Evolutionary conservation across 1,139 yeast genomes (phyloP).

Genomic region (Diutina ranongensis): DNA sequence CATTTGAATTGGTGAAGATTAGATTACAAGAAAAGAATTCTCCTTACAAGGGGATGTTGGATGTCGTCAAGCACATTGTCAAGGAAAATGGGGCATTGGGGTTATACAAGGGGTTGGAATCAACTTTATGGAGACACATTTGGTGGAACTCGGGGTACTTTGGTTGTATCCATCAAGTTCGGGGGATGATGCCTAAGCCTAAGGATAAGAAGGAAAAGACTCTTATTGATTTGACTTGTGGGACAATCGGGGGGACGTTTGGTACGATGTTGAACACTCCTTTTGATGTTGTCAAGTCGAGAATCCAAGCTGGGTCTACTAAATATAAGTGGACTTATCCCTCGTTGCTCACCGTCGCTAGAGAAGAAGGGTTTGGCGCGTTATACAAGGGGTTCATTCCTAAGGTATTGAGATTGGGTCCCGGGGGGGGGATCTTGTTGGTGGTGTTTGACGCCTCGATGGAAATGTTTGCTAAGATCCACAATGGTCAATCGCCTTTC

Average conservation of each 20-base stretch:
- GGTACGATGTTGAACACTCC: slow-evolving; percentile 95
- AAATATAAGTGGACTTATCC: slow-evolving; percentile 93
- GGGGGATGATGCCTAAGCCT: slow-evolving; percentile 70
- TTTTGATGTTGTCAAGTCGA: slow-evolving; percentile 93
- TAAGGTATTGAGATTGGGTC: slow-evolving; percentile 93
- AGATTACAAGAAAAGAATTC: slow-evolving; percentile 84
- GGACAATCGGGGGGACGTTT: slow-evolving; percentile 92
- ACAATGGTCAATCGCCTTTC: slow-evolving; percentile 13
- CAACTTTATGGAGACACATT: slow-evolving; percentile 94
- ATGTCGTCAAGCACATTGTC: slow-evolving; percentile 65
- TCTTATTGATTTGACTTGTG: slow-evolving; percentile 78
- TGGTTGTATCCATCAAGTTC: slow-evolving; percentile 85
- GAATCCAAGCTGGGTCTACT: slow-evolving; percentile 83
- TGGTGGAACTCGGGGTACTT: slow-evolving; percentile 98
- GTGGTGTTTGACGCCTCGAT: slow-evolving; percentile 91
- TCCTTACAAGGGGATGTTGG: slow-evolving; percentile 75
- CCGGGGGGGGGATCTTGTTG: slow-evolving; percentile 96
- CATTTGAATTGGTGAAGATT: slow-evolving; percentile 81
- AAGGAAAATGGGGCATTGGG: slow-evolving; percentile 71
- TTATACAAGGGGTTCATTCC: slow-evolving; percentile 93
- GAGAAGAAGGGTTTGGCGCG: slow-evolving; percentile 79
- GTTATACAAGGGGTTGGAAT: slow-evolving; percentile 88
- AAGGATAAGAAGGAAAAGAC: slow-evolving; percentile 60
- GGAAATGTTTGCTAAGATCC: slow-evolving; percentile 78
- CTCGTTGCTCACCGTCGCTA: slow-evolving; percentile 59